Evolutionary conservation across 352 stramenopile genomes (phyloP).

Genomic region (Phytophthora quininea): DNA sequence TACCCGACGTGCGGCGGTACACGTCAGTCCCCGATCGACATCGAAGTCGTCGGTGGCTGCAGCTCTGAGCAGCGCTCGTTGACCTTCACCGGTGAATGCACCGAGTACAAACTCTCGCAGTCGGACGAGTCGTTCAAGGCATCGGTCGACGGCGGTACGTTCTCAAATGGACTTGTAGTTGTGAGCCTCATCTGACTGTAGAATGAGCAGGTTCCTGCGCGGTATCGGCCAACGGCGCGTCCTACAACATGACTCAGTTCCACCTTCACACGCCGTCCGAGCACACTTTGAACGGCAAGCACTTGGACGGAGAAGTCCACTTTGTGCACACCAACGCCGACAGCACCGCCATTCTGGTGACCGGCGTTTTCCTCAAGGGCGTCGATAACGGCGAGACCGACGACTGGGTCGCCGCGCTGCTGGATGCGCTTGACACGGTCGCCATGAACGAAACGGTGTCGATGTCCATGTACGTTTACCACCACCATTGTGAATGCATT

Average conservation of each 20-base stretch:
- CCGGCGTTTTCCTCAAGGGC: constrained; percentile 37
- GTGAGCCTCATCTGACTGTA: not conserved
- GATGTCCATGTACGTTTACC: constrained; percentile 24
- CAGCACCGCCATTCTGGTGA: constrained; percentile 34
- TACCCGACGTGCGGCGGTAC: constrained; percentile 33
- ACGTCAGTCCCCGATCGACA: constrained; percentile 36
- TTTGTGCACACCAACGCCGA: constrained; percentile 45
- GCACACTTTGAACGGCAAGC: constrained; percentile 48
- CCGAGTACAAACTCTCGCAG: constrained; percentile 26
- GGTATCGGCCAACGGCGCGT: constrained; percentile 15
- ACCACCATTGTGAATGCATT: no score
- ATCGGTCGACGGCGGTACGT: constrained; percentile 22
- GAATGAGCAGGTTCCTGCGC: constrained; percentile 20
- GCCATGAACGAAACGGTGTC: constrained; percentile 14
- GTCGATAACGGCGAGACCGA: constrained; percentile 18
- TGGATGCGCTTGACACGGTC: constrained; percentile 30
- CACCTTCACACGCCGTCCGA: constrained; percentile 55
- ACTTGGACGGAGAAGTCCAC: constrained; percentile 41
- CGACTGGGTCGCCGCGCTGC: constrained; percentile 31
- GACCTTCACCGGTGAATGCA: constrained; percentile 25
- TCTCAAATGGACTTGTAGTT: not conserved
- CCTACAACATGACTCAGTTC: constrained; percentile 45
- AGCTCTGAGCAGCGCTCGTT: constrained; percentile 16
- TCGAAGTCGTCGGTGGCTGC: constrained; percentile 7
- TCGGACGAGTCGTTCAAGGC: constrained; percentile 29